A percentile compares a stretch with the other conserved stretches of the same genome.
phyloP scores from a whole-genome alignment of 2,329 filamentous ascomycete genomes.

The Alternaria burnsii region DNA sequence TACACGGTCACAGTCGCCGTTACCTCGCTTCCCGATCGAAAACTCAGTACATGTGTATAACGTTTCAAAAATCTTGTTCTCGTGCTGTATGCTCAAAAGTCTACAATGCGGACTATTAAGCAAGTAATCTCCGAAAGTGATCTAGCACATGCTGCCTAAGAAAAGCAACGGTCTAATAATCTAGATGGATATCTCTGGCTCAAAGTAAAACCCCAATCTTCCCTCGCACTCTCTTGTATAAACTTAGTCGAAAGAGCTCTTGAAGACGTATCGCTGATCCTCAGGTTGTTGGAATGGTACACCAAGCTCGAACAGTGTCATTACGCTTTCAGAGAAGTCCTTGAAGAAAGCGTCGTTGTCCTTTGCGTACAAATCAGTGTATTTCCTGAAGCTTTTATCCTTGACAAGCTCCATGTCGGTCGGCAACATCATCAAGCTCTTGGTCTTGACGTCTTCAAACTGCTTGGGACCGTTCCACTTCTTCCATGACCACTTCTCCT shows the following conservation, averaged over 20 bases:
- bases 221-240: neutral
- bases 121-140: neutral
- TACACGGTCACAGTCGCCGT: neutral
- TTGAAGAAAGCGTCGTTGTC: slow-evolving; percentile 92
- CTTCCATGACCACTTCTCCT: slow-evolving; percentile 96
- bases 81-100: neutral
- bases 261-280: slow-evolving; percentile 57
- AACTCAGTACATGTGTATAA: neutral
- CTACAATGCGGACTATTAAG: neutral
- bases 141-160: neutral
- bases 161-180: slow-evolving; percentile 30
- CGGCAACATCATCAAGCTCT: slow-evolving; percentile 96
- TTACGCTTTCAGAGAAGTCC: slow-evolving; percentile 82
- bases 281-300: slow-evolving; percentile 77
- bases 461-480: slow-evolving; percentile 95
- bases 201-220: slow-evolving; percentile 21
- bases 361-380: slow-evolving; percentile 87
- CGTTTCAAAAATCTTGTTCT: neutral
- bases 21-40: too few species aligned
- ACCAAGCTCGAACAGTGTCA: slow-evolving; percentile 90
- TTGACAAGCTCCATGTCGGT: slow-evolving; percentile 86
- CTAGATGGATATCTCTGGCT: slow-evolving; percentile 45
- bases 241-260: slow-evolving; percentile 53
- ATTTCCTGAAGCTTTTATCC: slow-evolving; percentile 84
- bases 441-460: slow-evolving; percentile 86